Conservation (phyloP, 139 green algal genomes). For the Yamagishiella unicocca region DNA sequence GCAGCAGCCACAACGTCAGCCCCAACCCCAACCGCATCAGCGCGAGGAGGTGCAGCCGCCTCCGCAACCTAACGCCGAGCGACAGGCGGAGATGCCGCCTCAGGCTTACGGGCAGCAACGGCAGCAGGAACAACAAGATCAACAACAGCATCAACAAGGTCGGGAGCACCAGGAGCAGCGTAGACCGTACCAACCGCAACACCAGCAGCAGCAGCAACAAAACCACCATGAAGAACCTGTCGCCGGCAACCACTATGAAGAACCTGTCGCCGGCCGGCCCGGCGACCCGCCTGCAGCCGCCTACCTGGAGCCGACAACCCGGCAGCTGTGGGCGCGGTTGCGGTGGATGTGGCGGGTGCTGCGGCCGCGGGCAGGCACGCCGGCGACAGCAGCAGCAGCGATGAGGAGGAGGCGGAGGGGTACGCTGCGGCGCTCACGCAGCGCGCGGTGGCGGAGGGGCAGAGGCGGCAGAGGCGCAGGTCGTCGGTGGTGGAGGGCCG, state of each 20-base stretch:
- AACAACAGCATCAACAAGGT: neutral
- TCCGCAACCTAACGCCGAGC: neutral
- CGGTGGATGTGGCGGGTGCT: no score
- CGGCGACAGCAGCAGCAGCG: slow-evolving; percentile 8
- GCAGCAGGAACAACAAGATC: neutral
- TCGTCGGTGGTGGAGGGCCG: neutral
- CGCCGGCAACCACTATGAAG: neutral
- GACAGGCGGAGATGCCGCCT: neutral
- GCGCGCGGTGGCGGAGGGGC: neutral
- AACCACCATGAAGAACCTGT: no score
- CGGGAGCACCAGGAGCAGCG: neutral
- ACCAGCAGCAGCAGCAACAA: neutral
- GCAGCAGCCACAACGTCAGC: no score
- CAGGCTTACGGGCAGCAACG: neutral
- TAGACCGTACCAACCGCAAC: no score
- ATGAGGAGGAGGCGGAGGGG: slow-evolving; percentile 15
- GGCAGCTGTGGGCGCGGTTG: neutral
- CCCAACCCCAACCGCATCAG: neutral
- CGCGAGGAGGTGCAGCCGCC: neutral
- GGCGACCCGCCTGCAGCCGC: neutral
- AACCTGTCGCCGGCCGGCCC: neutral
- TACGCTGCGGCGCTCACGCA: slow-evolving; percentile 10
- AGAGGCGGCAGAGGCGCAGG: neutral
- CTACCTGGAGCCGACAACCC: neutral
- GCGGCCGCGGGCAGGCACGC: no score